Base-by-base conservation (phyloP, 306 rosid species). In the Medicago arabica region DNA sequence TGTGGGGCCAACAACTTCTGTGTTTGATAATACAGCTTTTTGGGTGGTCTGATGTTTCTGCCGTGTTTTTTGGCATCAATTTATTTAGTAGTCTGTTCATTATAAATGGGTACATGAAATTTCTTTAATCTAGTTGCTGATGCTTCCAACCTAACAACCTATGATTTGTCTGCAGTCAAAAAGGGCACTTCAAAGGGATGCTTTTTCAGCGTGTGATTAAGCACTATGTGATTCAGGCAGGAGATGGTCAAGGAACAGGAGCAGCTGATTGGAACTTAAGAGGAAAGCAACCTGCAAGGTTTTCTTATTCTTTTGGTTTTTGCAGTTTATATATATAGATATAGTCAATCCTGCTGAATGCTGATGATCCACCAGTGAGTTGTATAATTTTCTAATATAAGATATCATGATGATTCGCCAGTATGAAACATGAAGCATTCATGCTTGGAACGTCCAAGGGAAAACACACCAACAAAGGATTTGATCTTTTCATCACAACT, bases 401-500 rank as follows among this genome's bases (percentile, higher is more conserved):
- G 31, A 25, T 34, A 23, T 74, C 58, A 1, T 73, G 58, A 69
- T 55, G 13, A 67, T 69, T 71, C 71, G 65, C 59, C 82, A 95
- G 97, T 78, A 75, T 90, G 85, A 95, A 92, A 83, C 97, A 95
- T n/a, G 96, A 92, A 68, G 97, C 97, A 0, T 95, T 95, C 75
- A 84, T 90, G 93, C 91, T 95, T 68, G 98, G 98, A 74, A 95
- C 98, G 74, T 86, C 97, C 13, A 92, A 89, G 87, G 88, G 86
- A 13, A 92, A 89, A 70, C 90, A 75, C 61, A 69, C 57, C 77
- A 69, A 81, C 81, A 83, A 90, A 74, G 92, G 86, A 82, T 96
- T 96, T 83, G 92, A 92, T 85, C 90, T 96, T 79, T 91, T 92
- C 74, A 90, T 96, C 69, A 96, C 99, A 43, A 96, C 99, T 71